Evolutionary conservation across 2,329 filamentous ascomycete genomes (phyloP).

Genomic region (Purpureocillium takamizusanense): DNA sequence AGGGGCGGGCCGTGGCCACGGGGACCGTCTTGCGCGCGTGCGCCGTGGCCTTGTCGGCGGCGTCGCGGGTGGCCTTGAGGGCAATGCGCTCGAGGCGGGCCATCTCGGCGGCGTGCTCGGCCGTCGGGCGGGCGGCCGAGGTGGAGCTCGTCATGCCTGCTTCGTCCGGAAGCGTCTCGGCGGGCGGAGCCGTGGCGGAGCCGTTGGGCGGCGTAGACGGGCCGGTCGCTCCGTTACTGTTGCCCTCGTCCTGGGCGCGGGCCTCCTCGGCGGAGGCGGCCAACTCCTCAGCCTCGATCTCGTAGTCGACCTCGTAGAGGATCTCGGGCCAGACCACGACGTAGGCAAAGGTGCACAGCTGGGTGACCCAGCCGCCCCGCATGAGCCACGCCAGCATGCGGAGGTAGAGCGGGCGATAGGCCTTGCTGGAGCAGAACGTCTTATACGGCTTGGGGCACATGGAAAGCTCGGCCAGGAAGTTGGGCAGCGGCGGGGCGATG

Average conservation of each 20-base stretch:
- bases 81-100: conserved; percentile 53
- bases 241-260: conserved; percentile 3
- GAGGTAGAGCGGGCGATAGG: conserved; percentile 80
- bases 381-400: conserved; percentile 90
- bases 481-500: conserved; percentile 70
- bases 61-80: conserved; percentile 42
- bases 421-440: conserved; percentile 74
- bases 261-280: conserved; percentile 22
- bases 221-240: background rate
- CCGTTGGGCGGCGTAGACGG: background rate
- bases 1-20: conserved; percentile 42
- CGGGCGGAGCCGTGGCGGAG: background rate
- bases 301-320: conserved; percentile 68
- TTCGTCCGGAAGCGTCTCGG: no score
- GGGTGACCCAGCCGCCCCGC: conserved; percentile 86
- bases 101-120: conserved; percentile 49
- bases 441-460: conserved; percentile 76
- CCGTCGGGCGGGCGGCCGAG: conserved; percentile 27
- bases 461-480: conserved; percentile 79
- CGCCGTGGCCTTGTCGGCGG: conserved; percentile 46
- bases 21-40: conserved; percentile 44
- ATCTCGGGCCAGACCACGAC: conserved; percentile 77
- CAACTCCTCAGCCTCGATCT: conserved; percentile 58
- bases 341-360: conserved; percentile 85
- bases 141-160: no score